Evolutionary conservation across 768 basidiomycete genomes (phyloP), one percentile per base, ranked within the genome.

Genomic region (Mycena chlorophos): DNA sequence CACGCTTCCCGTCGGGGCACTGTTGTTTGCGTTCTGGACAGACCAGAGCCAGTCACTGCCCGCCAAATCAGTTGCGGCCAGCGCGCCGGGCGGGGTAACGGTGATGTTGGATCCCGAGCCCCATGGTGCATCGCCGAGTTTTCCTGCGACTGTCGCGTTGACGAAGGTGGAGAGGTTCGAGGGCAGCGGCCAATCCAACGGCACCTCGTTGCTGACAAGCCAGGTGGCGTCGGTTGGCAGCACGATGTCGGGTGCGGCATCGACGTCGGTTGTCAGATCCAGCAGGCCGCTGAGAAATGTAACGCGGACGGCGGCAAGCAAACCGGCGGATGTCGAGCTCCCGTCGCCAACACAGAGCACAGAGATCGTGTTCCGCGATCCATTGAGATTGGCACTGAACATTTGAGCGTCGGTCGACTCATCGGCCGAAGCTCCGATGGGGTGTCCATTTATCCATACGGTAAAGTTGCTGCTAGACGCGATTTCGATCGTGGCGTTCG

Each of bases 111-210:
- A 40, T n/a, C n/a, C n/a, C n/a, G n/a, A n/a, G 3, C 53, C 53
- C 57, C 53, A 58, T 16, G 57, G 20, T n/a, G 52, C 57, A 8
- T 43, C 49, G 27, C 57, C 57, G 16, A 26, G 54, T 6, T 38
- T n/a, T 0, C 52, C 49, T n/a, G 37, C 52, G 6, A 46, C 49
- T 4, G 48, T 13, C 1, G 57, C 57, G 16, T 39, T 4, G 4
- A 17, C 4, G 31, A 58, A 58, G 2, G 6, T 17, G 1, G 52
- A 39, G 5, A 10, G 28, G 26, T 54, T 22, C 20, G 42, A 16
- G 3, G 53, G 49, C 16, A 23, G 10, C 1, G 57, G 57, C 23
- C 53, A 58, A n/a, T 54, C 53, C 5, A 42, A 17, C n/a, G 57
- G 49, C 17, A 58, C 50, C 14, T 27, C 30, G 3, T 23, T 14